Evolutionary conservation across 176 grass and related monocot genomes (phyloP), one percentile per base, ranked within the genome.

Genomic region (Oryza meyeriana): DNA sequence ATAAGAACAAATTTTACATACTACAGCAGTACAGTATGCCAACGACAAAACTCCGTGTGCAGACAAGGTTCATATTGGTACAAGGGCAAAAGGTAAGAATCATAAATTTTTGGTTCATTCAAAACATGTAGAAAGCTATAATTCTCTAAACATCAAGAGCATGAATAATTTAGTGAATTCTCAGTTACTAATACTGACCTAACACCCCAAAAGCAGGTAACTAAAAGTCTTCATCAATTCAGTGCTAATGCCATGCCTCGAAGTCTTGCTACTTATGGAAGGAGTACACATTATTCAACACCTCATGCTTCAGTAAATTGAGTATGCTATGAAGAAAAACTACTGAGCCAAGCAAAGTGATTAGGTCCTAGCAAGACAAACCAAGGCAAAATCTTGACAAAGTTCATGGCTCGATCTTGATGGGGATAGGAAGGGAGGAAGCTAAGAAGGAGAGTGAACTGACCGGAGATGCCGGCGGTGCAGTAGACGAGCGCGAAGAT

Each of bases 401-500:
- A 72, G 22, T 66, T 30, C 24, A 66, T 16, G 28, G 27, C 17
- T 72, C 47, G 25, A 25, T 25, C 66, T 25, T 69, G 31, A 24
- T 47, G 69, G 24, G 6, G 68, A 34, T 7, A 8, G 39, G 3
- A 35, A 36, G 25, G 44, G 22, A 59, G 26, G 27, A 33, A 47
- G 14, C 61, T 3, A 47, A 72, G 59, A 30, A 75, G n/a, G 12
- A 82, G 5, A 72, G 11, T 41, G 32, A 41, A 55, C 77, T 75
- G 31, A 94, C 94, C 91, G 8, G 94, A 97, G 87, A 97, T 94
- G 69, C 94, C 94, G 77, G 89, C 94, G 58, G 94, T 97, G 85
- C 94, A 97, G 88, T 97, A 97, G 71, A 97, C 94, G 69, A 97
- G 88, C 3, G 89, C 94, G 72, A 97, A 97, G 79, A 97, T 97